Conservation (phyloP, 2,329 filamentous ascomycete species). For the Talaromyces marneffei region DNA sequence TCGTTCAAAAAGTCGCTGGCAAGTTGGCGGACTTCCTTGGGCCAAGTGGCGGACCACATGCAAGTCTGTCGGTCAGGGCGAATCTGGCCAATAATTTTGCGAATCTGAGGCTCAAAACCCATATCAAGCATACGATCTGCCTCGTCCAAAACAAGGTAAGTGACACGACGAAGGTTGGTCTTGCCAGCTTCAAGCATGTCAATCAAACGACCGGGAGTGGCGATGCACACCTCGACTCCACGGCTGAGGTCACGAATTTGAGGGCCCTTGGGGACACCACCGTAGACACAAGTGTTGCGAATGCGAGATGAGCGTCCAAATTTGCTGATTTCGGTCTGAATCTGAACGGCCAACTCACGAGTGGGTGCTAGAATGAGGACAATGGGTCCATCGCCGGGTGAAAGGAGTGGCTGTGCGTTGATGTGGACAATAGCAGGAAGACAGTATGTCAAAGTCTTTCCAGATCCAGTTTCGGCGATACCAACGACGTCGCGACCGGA, state of each 20-base stretch:
- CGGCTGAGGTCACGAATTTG: constrained; percentile 93
- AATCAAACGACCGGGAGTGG: constrained; percentile 93
- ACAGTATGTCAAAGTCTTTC: constrained; percentile 98
- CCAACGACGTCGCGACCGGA: constrained; percentile 97
- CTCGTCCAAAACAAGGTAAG: constrained; percentile 96
- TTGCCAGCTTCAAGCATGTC: constrained; percentile 98
- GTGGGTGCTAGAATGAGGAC: constrained; percentile 94
- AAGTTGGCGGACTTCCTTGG: constrained; percentile 92
- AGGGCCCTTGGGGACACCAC: constrained; percentile 94
- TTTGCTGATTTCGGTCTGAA: constrained; percentile 97
- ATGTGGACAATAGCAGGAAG: constrained; percentile 98
- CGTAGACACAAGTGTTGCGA: constrained; percentile 97
- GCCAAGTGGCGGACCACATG: constrained; percentile 99
- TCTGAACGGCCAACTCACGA: constrained; percentile 96
- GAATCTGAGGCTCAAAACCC: constrained; percentile 99
- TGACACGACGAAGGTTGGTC: constrained; percentile 96
- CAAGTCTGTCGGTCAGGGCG: constrained; percentile 97
- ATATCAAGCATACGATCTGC: constrained; percentile 99
- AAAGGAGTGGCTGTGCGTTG: constrained; percentile 94
- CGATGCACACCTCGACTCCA: constrained; percentile 97
- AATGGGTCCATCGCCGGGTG: constrained; percentile 91
- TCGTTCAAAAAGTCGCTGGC: constrained; percentile 86
- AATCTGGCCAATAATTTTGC: constrained; percentile 97
- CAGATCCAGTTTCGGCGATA: constrained; percentile 98
- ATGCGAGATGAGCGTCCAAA: constrained; percentile 98